Conservation (phyloP, 2,329 filamentous ascomycete species). For the Biscogniauxia sp. region DNA sequence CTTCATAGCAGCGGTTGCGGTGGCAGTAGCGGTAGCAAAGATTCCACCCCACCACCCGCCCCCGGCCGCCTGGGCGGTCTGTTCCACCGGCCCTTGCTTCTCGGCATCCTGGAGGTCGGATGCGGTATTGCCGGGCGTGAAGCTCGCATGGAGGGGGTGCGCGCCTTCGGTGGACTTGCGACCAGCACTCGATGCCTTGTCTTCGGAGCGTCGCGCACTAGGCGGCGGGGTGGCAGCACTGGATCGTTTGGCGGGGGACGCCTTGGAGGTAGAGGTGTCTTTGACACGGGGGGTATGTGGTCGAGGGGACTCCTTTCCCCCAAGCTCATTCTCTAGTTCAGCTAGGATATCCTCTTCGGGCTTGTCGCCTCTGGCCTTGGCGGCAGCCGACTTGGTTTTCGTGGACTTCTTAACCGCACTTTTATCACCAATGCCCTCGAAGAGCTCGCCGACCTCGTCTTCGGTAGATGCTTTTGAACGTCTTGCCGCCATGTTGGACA, state of each 20-base stretch:
- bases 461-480: conserved; percentile 58
- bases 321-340: conserved; percentile 78
- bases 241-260: conserved; percentile 47
- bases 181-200: conserved; percentile 46
- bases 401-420: conserved; percentile 48
- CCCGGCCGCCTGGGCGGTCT: conserved; percentile 41
- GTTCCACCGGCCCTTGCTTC: conserved; percentile 48
- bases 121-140: conserved; percentile 67
- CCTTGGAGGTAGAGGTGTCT: conserved; percentile 46
- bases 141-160: conserved; percentile 67
- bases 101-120: conserved; percentile 58
- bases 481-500: conserved; percentile 55
- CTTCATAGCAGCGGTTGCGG: conserved; percentile 72
- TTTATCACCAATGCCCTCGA: conserved; percentile 60
- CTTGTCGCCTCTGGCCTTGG: conserved; percentile 41
- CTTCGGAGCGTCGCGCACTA: conserved; percentile 60
- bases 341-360: conserved; percentile 75
- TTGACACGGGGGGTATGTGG: conserved; percentile 79
- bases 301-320: conserved; percentile 68
- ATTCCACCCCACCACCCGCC: conserved; percentile 90
- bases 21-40: conserved; percentile 68
- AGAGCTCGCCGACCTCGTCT: conserved; percentile 64
- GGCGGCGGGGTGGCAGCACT: conserved; percentile 49
- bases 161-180: conserved; percentile 79
- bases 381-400: conserved; percentile 48